A percentile compares a stretch with the other conserved stretches of the same genome.
phyloP scores from a whole-genome alignment of 345 rosid genomes.

The Carallia brachiata region DNA sequence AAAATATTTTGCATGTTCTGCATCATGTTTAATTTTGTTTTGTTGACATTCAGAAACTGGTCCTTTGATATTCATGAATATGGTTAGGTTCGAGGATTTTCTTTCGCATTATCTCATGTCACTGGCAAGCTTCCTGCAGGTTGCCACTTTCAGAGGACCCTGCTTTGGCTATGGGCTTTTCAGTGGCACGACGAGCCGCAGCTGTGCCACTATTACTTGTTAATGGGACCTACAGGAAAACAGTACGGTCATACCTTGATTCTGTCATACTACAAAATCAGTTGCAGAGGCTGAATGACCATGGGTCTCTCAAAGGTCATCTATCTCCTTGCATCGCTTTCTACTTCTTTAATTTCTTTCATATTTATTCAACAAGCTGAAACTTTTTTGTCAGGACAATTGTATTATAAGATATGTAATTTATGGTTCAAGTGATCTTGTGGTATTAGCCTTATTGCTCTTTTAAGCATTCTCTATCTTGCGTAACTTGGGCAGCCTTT shows the following conservation, averaged over 20 bases:
- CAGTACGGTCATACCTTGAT: slow-evolving; percentile 87
- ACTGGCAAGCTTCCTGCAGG: slow-evolving; percentile 41
- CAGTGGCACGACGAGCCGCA: slow-evolving; percentile 95
- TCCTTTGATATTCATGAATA: neutral
- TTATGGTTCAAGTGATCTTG: no score
- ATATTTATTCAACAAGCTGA: neutral
- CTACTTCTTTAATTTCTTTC: neutral
- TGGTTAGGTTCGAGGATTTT: neutral
- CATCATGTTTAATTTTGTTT: neutral
- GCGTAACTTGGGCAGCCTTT: no score
- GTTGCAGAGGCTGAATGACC: slow-evolving; percentile 76
- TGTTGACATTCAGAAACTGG: neutral
- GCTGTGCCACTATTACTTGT: slow-evolving; percentile 93
- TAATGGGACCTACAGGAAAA: slow-evolving; percentile 96
- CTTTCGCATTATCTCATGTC: slow-evolving; percentile 6
- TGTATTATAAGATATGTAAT: no score
- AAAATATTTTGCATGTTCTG: neutral
- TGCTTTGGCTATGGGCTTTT: slow-evolving; percentile 98
- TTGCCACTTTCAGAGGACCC: slow-evolving; percentile 93
- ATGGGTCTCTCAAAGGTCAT: slow-evolving; percentile 80
- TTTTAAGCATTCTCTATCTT: no score
- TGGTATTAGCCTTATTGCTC: no score
- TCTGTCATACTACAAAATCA: slow-evolving; percentile 90
- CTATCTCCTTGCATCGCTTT: slow-evolving; percentile 13
- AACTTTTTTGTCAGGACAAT: no score